These are phyloP conservation scores for Vigna reflexopilosa DNA, from an alignment of 306 rosid genomes.

Conservation along the genomic window DNA sequence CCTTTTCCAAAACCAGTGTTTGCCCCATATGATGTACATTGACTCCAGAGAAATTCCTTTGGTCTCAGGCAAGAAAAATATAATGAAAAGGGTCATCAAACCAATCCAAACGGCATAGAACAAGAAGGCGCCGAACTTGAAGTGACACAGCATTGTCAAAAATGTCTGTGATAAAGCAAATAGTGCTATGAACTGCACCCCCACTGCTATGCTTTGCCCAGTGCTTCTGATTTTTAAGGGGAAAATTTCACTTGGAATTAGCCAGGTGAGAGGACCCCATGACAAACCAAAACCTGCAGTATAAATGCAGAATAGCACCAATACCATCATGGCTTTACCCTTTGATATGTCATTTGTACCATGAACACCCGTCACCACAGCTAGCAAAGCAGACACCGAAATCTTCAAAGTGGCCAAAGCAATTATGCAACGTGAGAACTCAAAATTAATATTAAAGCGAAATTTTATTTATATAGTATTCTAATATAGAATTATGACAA, in stretches of 20 bases:
- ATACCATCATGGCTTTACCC: conserved; percentile 54
- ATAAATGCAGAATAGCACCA: conserved; percentile 61
- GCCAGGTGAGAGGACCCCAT: conserved; percentile 80
- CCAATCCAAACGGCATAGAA: conserved; percentile 69
- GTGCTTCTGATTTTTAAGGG: conserved; percentile 68
- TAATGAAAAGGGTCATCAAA: conserved; percentile 62
- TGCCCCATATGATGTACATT: conserved; percentile 63
- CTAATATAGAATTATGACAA: too few species aligned
- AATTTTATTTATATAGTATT: too few species aligned
- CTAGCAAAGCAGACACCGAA: conserved; percentile 65
- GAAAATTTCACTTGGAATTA: conserved; percentile 79
- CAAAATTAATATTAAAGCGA: too few species aligned
- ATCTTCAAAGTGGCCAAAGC: conserved; percentile 42
- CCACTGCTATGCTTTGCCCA: conserved; percentile 70
- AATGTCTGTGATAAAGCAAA: conserved; percentile 70
- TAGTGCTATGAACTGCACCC: conserved; percentile 50
- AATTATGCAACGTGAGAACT: too few species aligned
- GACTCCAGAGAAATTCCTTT: conserved; percentile 71
- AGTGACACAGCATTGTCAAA: conserved; percentile 72
- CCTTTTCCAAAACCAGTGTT: conserved; percentile 75
- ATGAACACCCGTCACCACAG: conserved; percentile 49
- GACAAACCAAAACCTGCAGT: conserved; percentile 88
- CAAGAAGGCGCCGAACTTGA: conserved; percentile 70
- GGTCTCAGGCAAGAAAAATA: conserved; percentile 75
- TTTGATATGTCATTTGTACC: conserved; percentile 56